phyloP scores from a whole-genome alignment of 1,284 basidiomycete genomes.

The Paramarasmius palmivorus region DNA sequence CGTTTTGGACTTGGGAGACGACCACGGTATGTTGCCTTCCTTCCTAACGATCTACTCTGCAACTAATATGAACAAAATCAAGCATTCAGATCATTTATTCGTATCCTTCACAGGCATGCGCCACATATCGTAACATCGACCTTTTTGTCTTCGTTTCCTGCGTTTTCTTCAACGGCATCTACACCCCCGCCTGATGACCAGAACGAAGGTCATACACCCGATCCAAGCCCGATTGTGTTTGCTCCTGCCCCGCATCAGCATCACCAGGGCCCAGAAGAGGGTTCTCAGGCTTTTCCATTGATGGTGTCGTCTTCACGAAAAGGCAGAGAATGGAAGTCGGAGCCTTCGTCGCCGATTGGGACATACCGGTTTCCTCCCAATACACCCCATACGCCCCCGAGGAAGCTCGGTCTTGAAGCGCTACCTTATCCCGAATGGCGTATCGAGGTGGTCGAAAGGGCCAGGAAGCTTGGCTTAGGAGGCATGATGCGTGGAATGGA shows the following conservation, averaged over 20 bases:
- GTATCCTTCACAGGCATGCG: conserved; percentile 59
- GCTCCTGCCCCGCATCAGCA: neutral
- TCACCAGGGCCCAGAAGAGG: too few species aligned
- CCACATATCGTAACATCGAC: conserved; percentile 42
- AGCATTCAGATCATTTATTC: conserved; percentile 59
- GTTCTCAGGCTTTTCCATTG: too few species aligned
- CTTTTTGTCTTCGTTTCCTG: conserved; percentile 38
- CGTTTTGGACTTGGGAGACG: conserved; percentile 57
- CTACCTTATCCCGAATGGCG: conserved; percentile 69
- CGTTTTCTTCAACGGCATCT: conserved; percentile 16
- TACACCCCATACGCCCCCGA: neutral
- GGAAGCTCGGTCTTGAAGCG: conserved; percentile 26
- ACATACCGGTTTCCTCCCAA: neutral
- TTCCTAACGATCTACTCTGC: conserved; percentile 1
- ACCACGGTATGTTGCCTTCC: conserved; percentile 40
- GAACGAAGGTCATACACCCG: neutral
- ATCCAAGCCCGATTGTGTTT: conserved; percentile 2
- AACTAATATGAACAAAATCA: neutral
- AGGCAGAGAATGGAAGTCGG: too few species aligned
- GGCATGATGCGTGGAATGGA: conserved; percentile 52
- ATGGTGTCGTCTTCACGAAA: too few species aligned
- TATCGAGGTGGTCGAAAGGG: conserved; percentile 43
- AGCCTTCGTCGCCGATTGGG: neutral
- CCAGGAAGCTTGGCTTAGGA: conserved; percentile 56
- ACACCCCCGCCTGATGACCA: neutral